Evolutionary conservation across 2,329 filamentous ascomycete species (phyloP).

Genomic region (Hypoxylon sp.): DNA sequence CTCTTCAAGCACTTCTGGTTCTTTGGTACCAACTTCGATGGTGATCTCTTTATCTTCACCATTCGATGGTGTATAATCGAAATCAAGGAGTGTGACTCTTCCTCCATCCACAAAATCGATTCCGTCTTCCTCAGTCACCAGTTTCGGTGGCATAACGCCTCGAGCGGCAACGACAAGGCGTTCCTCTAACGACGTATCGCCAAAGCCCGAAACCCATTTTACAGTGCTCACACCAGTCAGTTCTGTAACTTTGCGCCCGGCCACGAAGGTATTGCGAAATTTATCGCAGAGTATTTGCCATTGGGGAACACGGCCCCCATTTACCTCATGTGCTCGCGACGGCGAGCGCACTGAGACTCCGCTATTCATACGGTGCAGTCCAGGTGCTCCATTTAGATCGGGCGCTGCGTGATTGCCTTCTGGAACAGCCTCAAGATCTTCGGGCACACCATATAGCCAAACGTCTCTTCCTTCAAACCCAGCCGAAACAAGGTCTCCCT

Average conservation of each 20-base stretch:
- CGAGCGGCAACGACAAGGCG: constrained; percentile 79
- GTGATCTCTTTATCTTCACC: constrained; percentile 71
- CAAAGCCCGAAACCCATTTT: constrained; percentile 77
- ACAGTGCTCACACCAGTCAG: constrained; percentile 76
- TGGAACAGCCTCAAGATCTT: constrained; percentile 75
- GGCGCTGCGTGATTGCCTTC: constrained; percentile 56
- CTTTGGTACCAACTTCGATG: constrained; percentile 80
- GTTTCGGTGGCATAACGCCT: constrained; percentile 72
- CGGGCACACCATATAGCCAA: constrained; percentile 85
- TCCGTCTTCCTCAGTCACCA: constrained; percentile 76
- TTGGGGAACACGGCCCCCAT: constrained; percentile 67
- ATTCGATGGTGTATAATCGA: constrained; percentile 73
- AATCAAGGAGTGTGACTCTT: constrained; percentile 80
- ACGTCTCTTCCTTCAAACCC: constrained; percentile 80
- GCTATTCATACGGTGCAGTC: constrained; percentile 59
- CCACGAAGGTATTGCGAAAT: constrained; percentile 77
- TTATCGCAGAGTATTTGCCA: constrained; percentile 80
- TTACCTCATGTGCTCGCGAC: constrained; percentile 56
- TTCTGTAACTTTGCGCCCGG: constrained; percentile 75
- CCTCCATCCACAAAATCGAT: constrained; percentile 85
- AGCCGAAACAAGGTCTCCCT: constrained; percentile 79
- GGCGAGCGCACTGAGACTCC: constrained; percentile 60
- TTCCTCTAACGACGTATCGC: constrained; percentile 64
- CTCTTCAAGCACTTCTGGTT: constrained; percentile 79
- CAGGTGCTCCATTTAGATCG: constrained; percentile 50